Conservation (phyloP, 306 rosid genomes). For the Sesbania bispinosa region DNA sequence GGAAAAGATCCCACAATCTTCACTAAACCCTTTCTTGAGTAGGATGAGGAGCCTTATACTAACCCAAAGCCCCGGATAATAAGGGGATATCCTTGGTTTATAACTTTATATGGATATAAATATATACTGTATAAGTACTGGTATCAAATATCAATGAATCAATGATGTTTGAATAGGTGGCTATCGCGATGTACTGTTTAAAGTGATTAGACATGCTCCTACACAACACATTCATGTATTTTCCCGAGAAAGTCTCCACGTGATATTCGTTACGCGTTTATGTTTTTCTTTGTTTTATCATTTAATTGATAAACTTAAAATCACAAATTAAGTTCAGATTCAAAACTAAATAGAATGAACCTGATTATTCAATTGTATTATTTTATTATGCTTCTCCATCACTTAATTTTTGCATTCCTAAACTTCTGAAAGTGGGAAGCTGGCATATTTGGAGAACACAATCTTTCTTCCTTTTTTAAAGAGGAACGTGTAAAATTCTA, state of each 20-base stretch:
- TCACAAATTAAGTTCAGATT: neutral
- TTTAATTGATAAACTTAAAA: neutral
- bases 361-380: too few species aligned
- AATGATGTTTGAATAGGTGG: too few species aligned
- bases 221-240: constrained; percentile 28
- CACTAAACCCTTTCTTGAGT: too few species aligned
- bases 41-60: too few species aligned
- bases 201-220: constrained; percentile 27
- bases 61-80: too few species aligned
- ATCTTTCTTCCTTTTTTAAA: neutral
- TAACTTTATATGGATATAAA: too few species aligned
- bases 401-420: neutral
- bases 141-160: too few species aligned
- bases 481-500: neutral
- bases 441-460: constrained; percentile 2
- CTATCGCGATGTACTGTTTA: neutral
- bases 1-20: too few species aligned
- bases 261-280: neutral
- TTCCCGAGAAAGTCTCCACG: neutral
- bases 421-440: neutral
- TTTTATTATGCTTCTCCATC: too few species aligned
- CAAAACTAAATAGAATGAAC: neutral
- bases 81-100: too few species aligned
- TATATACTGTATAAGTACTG: too few species aligned
- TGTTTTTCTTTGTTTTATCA: too few species aligned